A percentile compares a stretch with the other conserved stretches of the same genome.
Conservation (phyloP, 345 rosid species). For the Eucalyptus shirleyi region DNA sequence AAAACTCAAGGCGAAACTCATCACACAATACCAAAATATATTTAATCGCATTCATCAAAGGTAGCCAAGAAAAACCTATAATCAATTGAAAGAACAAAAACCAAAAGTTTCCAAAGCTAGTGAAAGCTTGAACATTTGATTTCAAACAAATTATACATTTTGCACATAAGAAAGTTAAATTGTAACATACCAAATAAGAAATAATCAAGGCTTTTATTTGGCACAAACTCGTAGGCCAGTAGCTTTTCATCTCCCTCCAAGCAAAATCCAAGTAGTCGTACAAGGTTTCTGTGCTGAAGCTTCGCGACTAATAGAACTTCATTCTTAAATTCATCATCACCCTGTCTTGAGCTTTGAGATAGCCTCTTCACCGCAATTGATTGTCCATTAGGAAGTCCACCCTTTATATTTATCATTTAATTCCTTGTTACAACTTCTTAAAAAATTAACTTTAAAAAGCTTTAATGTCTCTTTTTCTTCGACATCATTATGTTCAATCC, state of each 20-base stretch:
- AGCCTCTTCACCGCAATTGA: conserved; percentile 39
- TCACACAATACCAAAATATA: neutral
- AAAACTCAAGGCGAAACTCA: neutral
- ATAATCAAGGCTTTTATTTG: neutral
- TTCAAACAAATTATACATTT: neutral
- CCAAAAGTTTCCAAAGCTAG: neutral
- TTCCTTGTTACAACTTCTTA: neutral
- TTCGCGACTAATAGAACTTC: neutral
- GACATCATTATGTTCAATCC: neutral
- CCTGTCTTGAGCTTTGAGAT: conserved; percentile 23
- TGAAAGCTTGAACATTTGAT: neutral
- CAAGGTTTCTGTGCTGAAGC: neutral
- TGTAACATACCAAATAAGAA: neutral
- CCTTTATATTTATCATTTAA: neutral
- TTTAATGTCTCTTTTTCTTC: neutral
- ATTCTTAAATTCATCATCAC: conserved; percentile 3
- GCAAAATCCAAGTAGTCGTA: neutral
- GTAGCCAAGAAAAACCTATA: neutral
- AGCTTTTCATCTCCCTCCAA: neutral
- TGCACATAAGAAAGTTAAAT: neutral
- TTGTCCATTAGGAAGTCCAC: conserved; percentile 17
- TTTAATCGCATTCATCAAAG: neutral
- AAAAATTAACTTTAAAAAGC: neutral
- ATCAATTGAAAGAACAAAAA: neutral
- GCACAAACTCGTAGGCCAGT: neutral